Evolutionary conservation across 306 rosid genomes (phyloP).

Genomic region (Castanospermum australe): DNA sequence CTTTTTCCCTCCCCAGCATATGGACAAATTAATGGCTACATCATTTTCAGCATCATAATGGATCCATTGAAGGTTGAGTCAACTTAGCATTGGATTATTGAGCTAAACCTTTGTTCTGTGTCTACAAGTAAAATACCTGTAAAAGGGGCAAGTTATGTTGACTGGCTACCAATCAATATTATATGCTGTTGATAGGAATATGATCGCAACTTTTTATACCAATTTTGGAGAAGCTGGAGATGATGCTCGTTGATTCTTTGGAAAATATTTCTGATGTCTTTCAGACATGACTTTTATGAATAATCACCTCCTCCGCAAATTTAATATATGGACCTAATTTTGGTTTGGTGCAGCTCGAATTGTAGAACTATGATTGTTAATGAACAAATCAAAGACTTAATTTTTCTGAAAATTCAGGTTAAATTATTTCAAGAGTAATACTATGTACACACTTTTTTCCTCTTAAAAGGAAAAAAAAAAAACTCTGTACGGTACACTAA

Average conservation of each 20-base stretch:
- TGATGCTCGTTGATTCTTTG: no score
- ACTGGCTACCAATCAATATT: neutral
- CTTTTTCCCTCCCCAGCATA: neutral
- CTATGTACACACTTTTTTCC: no score
- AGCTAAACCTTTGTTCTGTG: neutral
- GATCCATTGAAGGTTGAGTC: neutral
- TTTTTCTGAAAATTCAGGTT: no score
- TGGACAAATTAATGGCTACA: neutral
- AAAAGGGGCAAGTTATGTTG: neutral
- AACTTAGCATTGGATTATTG: neutral
- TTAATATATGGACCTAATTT: neutral
- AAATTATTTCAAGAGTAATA: no score
- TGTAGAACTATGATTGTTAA: no score
- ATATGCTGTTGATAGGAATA: neutral
- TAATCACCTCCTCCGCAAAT: neutral
- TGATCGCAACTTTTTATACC: neutral
- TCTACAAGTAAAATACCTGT: neutral
- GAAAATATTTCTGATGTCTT: neutral
- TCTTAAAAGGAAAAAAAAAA: no score
- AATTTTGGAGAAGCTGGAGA: neutral
- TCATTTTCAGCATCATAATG: neutral
- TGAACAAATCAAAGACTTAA: no score
- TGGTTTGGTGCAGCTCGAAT: neutral
- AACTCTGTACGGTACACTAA: no score
- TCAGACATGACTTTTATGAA: neutral